Percentiles rank a stretch among this genome's conserved stretches.
Evolutionary conservation across 495 filamentous ascomycete species (phyloP).

Genomic region (Aspergillus heteromorphus): DNA sequence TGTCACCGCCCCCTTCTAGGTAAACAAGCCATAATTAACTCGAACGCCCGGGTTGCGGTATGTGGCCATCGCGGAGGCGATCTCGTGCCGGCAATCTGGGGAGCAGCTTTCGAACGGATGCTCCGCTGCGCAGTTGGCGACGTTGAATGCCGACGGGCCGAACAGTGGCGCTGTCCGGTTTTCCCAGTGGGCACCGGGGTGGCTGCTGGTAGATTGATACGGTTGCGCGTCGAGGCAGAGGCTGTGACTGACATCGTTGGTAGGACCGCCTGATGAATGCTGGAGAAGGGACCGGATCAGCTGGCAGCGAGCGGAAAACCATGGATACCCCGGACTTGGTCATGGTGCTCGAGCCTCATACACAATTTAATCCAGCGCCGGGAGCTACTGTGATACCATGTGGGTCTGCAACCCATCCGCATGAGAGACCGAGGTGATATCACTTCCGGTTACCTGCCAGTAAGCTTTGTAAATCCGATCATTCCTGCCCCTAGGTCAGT

Average conservation of each 20-base stretch:
- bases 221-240: too few species aligned
- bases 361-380: too few species aligned
- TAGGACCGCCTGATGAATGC: conserved; percentile 1
- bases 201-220: not conserved
- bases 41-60: conserved; percentile 18
- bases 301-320: not conserved
- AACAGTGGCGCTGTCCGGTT: not conserved
- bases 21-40: conserved; percentile 8
- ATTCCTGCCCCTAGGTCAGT: too few species aligned
- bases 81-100: conserved; percentile 4
- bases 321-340: not conserved
- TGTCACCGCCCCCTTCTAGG: conserved; percentile 14
- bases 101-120: conserved; percentile 11
- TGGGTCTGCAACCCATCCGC: too few species aligned
- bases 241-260: not conserved
- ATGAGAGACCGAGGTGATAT: too few species aligned
- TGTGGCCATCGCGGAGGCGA: conserved; percentile 10
- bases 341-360: not conserved
- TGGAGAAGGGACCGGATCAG: conserved; percentile 4
- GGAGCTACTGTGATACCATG: too few species aligned
- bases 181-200: not conserved
- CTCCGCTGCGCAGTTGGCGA: conserved; percentile 8
- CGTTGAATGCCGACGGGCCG: conserved; percentile 16
- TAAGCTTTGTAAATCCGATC: too few species aligned
- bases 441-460: too few species aligned